phyloP scores from a whole-genome alignment of 495 filamentous ascomycete genomes.

The Apiosordaria backusii region DNA sequence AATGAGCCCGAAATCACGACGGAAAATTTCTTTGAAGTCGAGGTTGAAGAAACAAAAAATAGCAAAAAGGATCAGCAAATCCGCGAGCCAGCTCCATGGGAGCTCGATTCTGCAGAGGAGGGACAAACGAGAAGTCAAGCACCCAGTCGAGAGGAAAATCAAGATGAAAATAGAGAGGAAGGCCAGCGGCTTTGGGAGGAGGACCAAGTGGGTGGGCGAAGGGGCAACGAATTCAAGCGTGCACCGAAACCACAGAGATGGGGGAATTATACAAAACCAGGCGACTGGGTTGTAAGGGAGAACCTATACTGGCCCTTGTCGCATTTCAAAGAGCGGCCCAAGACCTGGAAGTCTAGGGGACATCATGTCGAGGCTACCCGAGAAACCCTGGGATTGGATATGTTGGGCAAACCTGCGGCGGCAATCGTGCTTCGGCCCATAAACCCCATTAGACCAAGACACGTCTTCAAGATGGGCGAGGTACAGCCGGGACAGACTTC shows the following conservation, averaged over 20 bases:
- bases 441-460: neutral
- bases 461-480: too few relatives aligned
- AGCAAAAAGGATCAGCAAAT: neutral
- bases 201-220: neutral
- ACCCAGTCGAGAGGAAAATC: neutral
- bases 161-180: neutral
- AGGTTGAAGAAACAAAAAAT: neutral
- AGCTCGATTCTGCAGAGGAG: neutral
- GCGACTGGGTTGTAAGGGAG: neutral
- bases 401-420: neutral
- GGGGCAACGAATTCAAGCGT: neutral
- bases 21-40: neutral
- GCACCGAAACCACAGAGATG: neutral
- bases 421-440: neutral
- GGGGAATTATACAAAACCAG: neutral
- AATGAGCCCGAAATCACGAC: neutral
- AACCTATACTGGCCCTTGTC: neutral
- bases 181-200: neutral
- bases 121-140: neutral
- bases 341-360: neutral
- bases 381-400: neutral
- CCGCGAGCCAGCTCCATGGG: neutral
- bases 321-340: neutral
- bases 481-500: neutral
- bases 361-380: neutral